Conservation (phyloP, 2,329 filamentous ascomycete species). For the Passalora sequoiae region DNA sequence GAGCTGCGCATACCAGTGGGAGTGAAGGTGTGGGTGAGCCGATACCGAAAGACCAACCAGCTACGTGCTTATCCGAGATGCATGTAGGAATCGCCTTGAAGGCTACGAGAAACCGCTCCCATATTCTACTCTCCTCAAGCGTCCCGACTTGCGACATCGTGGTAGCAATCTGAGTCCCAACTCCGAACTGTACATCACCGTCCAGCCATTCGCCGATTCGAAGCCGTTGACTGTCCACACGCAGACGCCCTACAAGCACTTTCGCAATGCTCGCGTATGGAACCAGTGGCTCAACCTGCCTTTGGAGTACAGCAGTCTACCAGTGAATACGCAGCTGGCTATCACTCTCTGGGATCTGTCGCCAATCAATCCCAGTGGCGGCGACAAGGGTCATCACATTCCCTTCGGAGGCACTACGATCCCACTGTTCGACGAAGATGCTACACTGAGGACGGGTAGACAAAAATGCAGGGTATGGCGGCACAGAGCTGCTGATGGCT, state of each 20-base stretch:
- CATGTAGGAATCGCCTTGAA: constrained; percentile 59
- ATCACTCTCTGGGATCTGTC: constrained; percentile 95
- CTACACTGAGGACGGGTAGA: constrained; percentile 82
- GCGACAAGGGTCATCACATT: constrained; percentile 68
- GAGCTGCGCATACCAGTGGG: constrained; percentile 68
- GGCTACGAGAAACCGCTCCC: constrained; percentile 70
- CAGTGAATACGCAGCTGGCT: constrained; percentile 74
- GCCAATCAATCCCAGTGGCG: constrained; percentile 66
- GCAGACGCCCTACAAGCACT: constrained; percentile 88
- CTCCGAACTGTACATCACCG: constrained; percentile 89
- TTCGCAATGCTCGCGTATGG: constrained; percentile 72
- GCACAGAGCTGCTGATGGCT: constrained; percentile 77
- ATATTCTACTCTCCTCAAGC: constrained; percentile 71
- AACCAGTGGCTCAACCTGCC: constrained; percentile 94
- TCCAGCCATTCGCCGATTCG: constrained; percentile 90
- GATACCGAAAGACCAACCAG: too few relatives aligned
- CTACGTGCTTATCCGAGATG: too few relatives aligned
- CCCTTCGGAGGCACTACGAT: constrained; percentile 94
- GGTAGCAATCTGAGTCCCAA: constrained; percentile 77
- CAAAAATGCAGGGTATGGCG: constrained; percentile 87
- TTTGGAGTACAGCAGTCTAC: constrained; percentile 75
- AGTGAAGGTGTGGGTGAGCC: constrained; percentile 55
- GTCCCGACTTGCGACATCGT: constrained; percentile 76
- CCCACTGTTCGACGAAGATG: constrained; percentile 84
- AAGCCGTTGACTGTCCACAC: constrained; percentile 89